phyloP scores from a whole-genome alignment of 495 filamentous ascomycete species.

The Lasiosphaeria hispida region DNA sequence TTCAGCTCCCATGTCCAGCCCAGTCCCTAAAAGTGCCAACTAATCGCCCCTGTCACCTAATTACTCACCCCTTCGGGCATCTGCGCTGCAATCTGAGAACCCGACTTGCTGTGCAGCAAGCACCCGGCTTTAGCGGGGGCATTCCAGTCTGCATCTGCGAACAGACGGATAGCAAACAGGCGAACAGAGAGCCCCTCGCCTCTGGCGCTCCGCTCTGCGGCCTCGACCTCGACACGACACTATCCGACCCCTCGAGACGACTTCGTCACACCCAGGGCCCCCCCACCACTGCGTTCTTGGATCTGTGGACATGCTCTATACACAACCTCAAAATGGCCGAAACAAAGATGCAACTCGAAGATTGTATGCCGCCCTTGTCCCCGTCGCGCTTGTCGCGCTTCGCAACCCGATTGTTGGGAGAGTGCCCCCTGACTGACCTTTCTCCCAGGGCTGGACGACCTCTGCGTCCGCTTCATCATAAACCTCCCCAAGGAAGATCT shows the following conservation, averaged over 20 bases:
- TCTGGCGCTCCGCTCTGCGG: slow-evolving; percentile 2
- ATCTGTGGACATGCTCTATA: slow-evolving; percentile 33
- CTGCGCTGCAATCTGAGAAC: no score
- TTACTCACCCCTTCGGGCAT: no score
- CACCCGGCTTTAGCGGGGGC: no score
- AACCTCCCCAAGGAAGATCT: slow-evolving; percentile 91
- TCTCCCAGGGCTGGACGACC: slow-evolving; percentile 81
- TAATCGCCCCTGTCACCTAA: no score
- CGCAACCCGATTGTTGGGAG: background rate
- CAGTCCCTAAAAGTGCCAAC: no score
- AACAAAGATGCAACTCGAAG: slow-evolving; percentile 80
- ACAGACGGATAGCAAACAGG: no score
- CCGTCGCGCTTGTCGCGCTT: background rate
- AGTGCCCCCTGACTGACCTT: slow-evolving; percentile 27
- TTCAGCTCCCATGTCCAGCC: background rate
- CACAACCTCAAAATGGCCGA: slow-evolving; percentile 62
- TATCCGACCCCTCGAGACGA: background rate
- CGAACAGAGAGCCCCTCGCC: no score
- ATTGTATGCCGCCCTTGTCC: slow-evolving; percentile 60
- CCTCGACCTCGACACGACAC: slow-evolving; percentile 1
- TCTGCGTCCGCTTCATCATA: slow-evolving; percentile 93
- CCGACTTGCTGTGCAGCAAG: no score
- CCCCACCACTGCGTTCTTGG: slow-evolving; percentile 1
- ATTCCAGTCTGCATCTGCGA: no score
- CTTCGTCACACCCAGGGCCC: background rate